Evolutionary conservation across 352 stramenopile genomes (phyloP).

Genomic region (Phytophthora foliorum): DNA sequence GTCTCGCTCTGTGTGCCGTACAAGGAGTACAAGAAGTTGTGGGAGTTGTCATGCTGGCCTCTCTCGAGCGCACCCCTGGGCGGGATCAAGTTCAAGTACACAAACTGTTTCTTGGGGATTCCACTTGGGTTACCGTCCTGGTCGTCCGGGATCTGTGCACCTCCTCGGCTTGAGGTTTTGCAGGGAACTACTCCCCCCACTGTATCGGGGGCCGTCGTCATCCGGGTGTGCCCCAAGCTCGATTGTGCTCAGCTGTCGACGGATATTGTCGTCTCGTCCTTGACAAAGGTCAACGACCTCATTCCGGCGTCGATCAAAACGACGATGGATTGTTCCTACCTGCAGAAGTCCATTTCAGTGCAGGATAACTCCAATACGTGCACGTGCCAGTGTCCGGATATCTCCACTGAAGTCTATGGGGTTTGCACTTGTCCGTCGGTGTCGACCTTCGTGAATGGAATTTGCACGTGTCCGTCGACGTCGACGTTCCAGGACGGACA

Average conservation of each 20-base stretch:
- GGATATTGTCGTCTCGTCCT: background rate
- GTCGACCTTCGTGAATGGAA: background rate
- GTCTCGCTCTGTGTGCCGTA: background rate
- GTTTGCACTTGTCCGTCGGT: background rate
- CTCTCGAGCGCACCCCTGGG: background rate
- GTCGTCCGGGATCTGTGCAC: background rate
- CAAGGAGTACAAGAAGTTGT: constrained; percentile 1
- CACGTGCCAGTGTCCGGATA: background rate
- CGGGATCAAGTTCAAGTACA: background rate
- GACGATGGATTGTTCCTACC: background rate
- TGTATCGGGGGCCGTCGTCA: background rate
- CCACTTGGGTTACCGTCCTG: background rate
- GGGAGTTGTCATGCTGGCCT: background rate
- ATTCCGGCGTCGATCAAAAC: background rate
- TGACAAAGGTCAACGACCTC: background rate
- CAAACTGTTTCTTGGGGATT: background rate
- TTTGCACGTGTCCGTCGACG: constrained; percentile 2
- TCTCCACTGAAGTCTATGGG: background rate
- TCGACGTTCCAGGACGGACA: background rate
- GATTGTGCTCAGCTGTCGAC: background rate
- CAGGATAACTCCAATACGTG: background rate
- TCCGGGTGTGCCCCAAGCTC: background rate
- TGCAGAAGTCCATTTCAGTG: background rate
- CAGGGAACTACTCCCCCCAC: background rate
- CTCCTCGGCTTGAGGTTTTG: background rate